Conservation (phyloP, 2,329 filamentous ascomycete genomes). For the Dactylellina drechsleri region DNA sequence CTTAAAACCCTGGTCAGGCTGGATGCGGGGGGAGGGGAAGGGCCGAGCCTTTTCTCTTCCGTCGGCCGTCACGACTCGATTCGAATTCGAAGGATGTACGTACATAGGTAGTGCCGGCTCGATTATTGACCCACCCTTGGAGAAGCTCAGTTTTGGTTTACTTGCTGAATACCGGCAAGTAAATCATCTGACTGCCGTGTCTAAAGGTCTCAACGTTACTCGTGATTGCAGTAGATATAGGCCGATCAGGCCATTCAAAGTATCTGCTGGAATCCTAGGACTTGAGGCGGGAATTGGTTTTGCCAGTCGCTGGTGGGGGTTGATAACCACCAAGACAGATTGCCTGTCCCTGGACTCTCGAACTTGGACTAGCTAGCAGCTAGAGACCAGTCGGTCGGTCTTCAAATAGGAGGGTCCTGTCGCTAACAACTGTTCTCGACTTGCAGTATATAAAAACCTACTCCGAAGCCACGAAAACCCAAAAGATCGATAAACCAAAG, state of each 20-base stretch:
- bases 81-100: slow-evolving; percentile 24
- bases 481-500: slow-evolving; percentile 21
- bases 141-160: background rate
- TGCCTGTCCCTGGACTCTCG: slow-evolving; percentile 19
- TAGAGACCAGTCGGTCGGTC: slow-evolving; percentile 17
- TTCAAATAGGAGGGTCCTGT: slow-evolving; percentile 27
- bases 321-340: background rate
- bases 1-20: slow-evolving; percentile 37
- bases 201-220: slow-evolving; percentile 6
- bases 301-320: slow-evolving; percentile 20
- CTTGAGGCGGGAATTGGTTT: slow-evolving; percentile 7
- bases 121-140: slow-evolving; percentile 11
- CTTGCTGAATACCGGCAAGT: slow-evolving; percentile 11
- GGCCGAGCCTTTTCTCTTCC: slow-evolving; percentile 34
- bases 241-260: slow-evolving; percentile 34
- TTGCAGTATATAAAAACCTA: slow-evolving; percentile 34
- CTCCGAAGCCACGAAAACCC: slow-evolving; percentile 38
- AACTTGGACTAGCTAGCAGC: slow-evolving; percentile 6
- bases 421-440: slow-evolving; percentile 29
- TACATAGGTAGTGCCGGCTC: slow-evolving; percentile 24
- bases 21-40: slow-evolving; percentile 39
- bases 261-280: slow-evolving; percentile 5
- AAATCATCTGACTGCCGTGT: slow-evolving; percentile 10
- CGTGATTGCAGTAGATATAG: slow-evolving; percentile 13
- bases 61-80: slow-evolving; percentile 19